Evolutionary conservation across 164 flowering plant genomes (phyloP).

Genomic region (Liquidambar formosana): DNA sequence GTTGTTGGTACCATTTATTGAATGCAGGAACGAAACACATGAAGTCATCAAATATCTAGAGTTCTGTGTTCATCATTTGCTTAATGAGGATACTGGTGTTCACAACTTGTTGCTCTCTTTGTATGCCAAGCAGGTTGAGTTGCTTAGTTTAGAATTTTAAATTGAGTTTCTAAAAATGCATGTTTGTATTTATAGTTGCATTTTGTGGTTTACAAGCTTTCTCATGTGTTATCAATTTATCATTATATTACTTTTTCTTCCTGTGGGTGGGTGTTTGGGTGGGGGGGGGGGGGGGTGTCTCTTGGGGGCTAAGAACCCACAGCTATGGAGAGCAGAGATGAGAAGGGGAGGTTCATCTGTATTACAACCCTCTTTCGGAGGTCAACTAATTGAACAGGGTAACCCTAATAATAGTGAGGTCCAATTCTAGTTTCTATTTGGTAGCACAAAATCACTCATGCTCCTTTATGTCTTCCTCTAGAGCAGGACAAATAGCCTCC

Average conservation of each 20-base stretch:
- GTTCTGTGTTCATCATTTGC: conserved; percentile 88
- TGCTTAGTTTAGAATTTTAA: conserved; percentile 7
- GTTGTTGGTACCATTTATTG: neutral
- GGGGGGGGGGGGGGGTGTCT: no score
- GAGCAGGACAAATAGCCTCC: no score
- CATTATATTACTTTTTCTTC: neutral
- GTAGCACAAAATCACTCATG: no score
- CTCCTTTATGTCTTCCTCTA: no score
- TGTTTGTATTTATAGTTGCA: neutral
- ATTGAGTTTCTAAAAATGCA: neutral
- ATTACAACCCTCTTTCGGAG: no score
- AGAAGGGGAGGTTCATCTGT: no score
- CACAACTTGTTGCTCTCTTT: conserved; percentile 93
- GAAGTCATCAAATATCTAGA: conserved; percentile 96
- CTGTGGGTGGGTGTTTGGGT: no score
- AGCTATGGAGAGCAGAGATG: no score
- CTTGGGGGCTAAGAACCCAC: no score
- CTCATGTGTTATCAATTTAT: neutral
- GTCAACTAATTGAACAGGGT: no score
- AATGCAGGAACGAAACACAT: conserved; percentile 95
- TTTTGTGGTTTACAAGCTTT: neutral
- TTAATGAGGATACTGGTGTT: conserved; percentile 96
- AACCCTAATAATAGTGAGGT: no score
- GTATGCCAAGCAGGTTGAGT: conserved; percentile 88
- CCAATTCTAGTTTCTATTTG: no score